Base-by-base conservation (phyloP, 106 monocot genomes). In the Allium sativum region DNA sequence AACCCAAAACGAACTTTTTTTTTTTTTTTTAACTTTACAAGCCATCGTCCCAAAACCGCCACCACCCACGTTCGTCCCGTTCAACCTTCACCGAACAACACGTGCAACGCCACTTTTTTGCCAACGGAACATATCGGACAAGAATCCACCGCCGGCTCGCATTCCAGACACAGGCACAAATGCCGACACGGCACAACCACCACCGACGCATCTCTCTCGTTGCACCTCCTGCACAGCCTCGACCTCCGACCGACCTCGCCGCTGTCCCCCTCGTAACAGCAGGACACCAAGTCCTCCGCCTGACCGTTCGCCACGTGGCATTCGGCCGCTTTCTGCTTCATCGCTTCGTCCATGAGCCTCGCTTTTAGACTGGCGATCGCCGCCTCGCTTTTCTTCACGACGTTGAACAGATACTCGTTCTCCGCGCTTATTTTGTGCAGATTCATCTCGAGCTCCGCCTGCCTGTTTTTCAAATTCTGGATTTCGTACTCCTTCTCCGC, bases 301-400 rank as follows among this genome's bases (percentile, higher is more conserved):
- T n/a, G 31, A 15, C 9, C 64, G 13, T 10, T 16, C 22, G 20
- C 50, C 62, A 18, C 22, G 50, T 40, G 15, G 19, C 46, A 21
- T 13, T 15, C 52, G 45, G 50, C 72, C 16, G 46, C n/a, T 15
- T 42, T 12, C 47, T 6, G 31, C 3, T 62, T 66, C 12, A 82
- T 73, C 6, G 58, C 73, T 42, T 81, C 76, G 42, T 85, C 79
- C 31, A 31, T 5, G n/a, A 88, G 70, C 43, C 42, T 67, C 21
- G 74, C 53, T 31, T 62, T 65, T 45, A 90, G 89, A 14, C 46
- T 53, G 8, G 55, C 2, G 0, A 72, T 76, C 18, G 69, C 50
- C 44, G 76, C 58, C 44, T 90, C 89, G 73, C 74, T 81, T 70
- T 74, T 78, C 64, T 56, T 73, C 0, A 84, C 89, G 21, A 71